Base-by-base conservation (phyloP, 371 early-diverging fungal genomes). In the Chytridium lagenaria region DNA sequence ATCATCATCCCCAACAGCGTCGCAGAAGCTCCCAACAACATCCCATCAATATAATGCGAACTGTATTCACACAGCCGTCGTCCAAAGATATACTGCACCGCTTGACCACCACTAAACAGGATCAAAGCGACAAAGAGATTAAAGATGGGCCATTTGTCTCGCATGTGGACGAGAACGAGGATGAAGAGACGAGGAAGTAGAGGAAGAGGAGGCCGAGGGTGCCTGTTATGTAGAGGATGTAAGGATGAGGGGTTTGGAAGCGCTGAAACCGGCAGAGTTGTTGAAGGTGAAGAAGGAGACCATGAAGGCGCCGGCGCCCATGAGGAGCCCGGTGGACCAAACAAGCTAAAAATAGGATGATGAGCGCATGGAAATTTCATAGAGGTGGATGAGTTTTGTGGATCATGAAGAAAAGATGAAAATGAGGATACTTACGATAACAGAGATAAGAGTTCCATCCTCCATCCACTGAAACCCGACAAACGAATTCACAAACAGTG, bases 391-490 rank as follows among this genome's bases (percentile, higher is more conserved):
- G 64, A 1, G 88, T 78, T 44, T 93, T 74, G 94, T 86, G 39
- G 95, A 92, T 73, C 94, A 91, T 12, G 92, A 91, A 93, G 34
- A 77, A 30, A 61, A 65, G 33, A 39, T 37, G 34, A 38, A 23
- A 59, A 0, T 80, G 84, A 86, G 87, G 70, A 50, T 34, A 69
- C 75, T 77, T 89, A 93, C 92, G 94, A 94, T 94, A 68, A 95
- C 89, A 7, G 94, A 95, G 22, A 89, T 74, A 1, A 90, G 86
- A 34, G 96, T 97, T 69, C 98, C 97, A 82, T 98, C 98, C 84
- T 98, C 97, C 30, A 92, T 90, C 88, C 95, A 97, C 85, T 97
- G 97, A 84, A 95, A 97, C 2, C 95, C 94, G 52, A 98, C 94
- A 79, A 96, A 94, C 15, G 96, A 97, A 82, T 97, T 98, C 63